Percentiles rank a stretch among this genome's conserved stretches.
Conservation (phyloP, 495 filamentous ascomycete genomes). For the Hyaloscypha bicolor region DNA sequence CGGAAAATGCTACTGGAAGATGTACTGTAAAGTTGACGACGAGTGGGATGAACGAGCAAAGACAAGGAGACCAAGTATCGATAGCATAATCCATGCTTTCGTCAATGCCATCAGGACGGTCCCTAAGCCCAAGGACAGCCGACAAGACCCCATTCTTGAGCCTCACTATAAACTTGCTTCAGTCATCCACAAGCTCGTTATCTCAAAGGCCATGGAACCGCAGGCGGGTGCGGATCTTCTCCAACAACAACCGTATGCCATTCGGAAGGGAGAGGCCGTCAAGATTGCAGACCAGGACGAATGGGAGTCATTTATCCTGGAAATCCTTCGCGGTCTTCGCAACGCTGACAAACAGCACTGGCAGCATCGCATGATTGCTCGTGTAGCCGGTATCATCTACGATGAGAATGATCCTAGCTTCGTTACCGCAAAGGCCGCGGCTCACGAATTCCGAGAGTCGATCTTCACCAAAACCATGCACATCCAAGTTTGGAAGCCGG, state of each 20-base stretch:
- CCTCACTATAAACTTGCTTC: slow-evolving; percentile 96
- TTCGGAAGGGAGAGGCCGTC: slow-evolving; percentile 26
- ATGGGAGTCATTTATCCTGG: slow-evolving; percentile 77
- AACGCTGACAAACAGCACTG: slow-evolving; percentile 92
- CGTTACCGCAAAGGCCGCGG: slow-evolving; percentile 59
- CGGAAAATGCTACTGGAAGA: slow-evolving; percentile 95
- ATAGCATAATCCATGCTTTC: slow-evolving; percentile 68
- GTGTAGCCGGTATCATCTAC: slow-evolving; percentile 77
- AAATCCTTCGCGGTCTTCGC: slow-evolving; percentile 72
- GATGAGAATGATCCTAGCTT: slow-evolving; percentile 40
- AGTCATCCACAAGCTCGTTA: slow-evolving; percentile 80
- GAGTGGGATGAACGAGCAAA: slow-evolving; percentile 48
- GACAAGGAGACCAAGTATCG: slow-evolving; percentile 47
- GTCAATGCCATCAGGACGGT: slow-evolving; percentile 74
- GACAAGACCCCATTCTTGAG: slow-evolving; percentile 84
- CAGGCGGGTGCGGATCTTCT: slow-evolving; percentile 31
- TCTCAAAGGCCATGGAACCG: slow-evolving; percentile 39
- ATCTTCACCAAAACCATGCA: slow-evolving; percentile 96
- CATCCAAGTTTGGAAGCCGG: slow-evolving; percentile 94
- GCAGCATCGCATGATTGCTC: slow-evolving; percentile 91
- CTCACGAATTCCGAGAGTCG: slow-evolving; percentile 75
- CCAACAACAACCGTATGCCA: slow-evolving; percentile 30
- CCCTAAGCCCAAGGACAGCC: slow-evolving; percentile 77
- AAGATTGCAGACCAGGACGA: slow-evolving; percentile 55
- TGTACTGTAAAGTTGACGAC: slow-evolving; percentile 66